Evolutionary conservation across 192 early-diverging fungal species (phyloP).

Genomic region (Mortierella hygrophila): DNA sequence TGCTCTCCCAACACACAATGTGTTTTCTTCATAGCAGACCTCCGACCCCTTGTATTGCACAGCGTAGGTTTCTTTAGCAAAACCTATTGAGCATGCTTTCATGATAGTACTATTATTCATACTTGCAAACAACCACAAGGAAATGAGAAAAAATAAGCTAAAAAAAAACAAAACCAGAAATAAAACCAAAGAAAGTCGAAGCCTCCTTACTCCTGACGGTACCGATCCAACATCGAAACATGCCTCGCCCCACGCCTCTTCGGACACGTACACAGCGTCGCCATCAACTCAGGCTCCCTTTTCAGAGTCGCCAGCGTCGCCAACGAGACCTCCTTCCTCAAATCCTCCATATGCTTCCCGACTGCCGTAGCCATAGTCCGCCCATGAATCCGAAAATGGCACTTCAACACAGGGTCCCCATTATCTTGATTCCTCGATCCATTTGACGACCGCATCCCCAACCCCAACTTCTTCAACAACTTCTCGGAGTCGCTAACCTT

Average conservation of each 20-base stretch:
- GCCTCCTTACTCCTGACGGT: neutral
- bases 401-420: neutral
- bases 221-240: constrained; percentile 22
- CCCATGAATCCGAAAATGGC: constrained; percentile 28
- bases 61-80: no score
- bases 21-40: no score
- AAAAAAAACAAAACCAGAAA: neutral
- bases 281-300: constrained; percentile 21
- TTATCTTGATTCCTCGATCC: neutral
- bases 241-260: constrained; percentile 13
- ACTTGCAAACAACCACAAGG: neutral
- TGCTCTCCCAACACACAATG: no score
- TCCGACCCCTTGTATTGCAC: no score
- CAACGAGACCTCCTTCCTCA: constrained; percentile 22
- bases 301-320: constrained; percentile 9
- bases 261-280: constrained; percentile 25
- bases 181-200: neutral
- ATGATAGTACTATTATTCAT: constrained; percentile 14
- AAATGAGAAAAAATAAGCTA: neutral
- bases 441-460: neutral
- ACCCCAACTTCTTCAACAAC: constrained; percentile 12
- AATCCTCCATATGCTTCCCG: constrained; percentile 17
- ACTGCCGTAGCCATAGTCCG: constrained; percentile 16
- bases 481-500: neutral
- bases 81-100: no score